Evolutionary conservation across 208 protist genomes (phyloP).

Genomic region (Eutreptiella sp.): DNA sequence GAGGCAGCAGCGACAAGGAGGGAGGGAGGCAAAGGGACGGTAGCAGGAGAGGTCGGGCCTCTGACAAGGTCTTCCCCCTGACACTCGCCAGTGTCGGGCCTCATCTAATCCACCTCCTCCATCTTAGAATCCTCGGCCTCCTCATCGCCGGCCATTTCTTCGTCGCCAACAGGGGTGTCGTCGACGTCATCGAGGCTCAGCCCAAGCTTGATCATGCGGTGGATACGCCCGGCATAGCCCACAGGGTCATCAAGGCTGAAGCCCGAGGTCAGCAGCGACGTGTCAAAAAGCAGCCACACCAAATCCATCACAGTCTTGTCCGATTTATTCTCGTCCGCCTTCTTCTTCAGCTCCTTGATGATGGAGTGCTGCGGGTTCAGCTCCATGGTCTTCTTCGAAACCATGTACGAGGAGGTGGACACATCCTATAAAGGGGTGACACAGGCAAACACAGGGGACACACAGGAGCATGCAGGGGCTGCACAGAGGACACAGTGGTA

Average conservation of each 20-base stretch:
- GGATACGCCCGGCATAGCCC: constrained; percentile 89
- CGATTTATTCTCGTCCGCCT: constrained; percentile 80
- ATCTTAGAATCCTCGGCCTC: constrained; percentile 72
- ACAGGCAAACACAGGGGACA: no score
- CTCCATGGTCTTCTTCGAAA: constrained; percentile 98
- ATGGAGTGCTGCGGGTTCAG: constrained; percentile 96
- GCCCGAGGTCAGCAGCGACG: constrained; percentile 92
- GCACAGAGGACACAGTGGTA: no score
- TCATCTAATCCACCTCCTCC: constrained; percentile 92
- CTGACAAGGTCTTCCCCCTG: no score
- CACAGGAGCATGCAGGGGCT: no score
- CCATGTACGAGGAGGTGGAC: constrained; percentile 93
- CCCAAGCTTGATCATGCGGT: constrained; percentile 97
- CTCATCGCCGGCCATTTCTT: constrained; percentile 48
- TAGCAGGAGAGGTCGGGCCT: no score
- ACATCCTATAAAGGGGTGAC: no score
- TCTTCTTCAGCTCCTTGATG: constrained; percentile 84
- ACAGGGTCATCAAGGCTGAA: constrained; percentile 94
- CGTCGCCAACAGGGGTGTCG: constrained; percentile 30
- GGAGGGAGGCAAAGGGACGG: no score
- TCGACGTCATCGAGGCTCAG: constrained; percentile 81
- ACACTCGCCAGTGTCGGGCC: no score
- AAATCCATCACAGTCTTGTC: constrained; percentile 97
- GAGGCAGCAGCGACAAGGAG: no score
- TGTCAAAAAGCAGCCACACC: constrained; percentile 95